These are phyloP conservation scores for Leptographium galeiforme DNA, from an alignment of 2,329 filamentous ascomycete genomes.

Conservation along the genomic window DNA sequence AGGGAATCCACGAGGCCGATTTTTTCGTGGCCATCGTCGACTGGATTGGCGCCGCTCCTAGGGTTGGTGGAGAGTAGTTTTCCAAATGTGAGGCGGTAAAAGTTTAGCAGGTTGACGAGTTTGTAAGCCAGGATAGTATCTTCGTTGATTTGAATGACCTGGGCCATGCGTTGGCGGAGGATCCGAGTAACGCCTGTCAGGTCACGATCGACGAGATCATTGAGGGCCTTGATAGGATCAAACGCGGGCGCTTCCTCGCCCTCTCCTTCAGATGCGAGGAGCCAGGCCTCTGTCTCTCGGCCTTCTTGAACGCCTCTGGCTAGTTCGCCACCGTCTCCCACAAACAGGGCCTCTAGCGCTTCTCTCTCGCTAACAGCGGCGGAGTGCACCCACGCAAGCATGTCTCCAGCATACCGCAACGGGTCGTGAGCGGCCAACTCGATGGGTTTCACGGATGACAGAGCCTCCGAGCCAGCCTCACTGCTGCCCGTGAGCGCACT, in stretches of 20 bases:
- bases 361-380: constrained; percentile 88
- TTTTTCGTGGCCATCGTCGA: constrained; percentile 15
- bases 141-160: constrained; percentile 85
- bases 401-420: constrained; percentile 84
- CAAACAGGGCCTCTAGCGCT: constrained; percentile 80
- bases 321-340: constrained; percentile 81
- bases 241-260: constrained; percentile 45
- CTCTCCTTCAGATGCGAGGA: constrained; percentile 46
- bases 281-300: constrained; percentile 74
- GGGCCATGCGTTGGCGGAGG: constrained; percentile 80
- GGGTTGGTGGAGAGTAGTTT: constrained; percentile 51
- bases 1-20: constrained; percentile 60
- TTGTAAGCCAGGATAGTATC: constrained; percentile 82
- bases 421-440: constrained; percentile 88
- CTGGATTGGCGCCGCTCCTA: not conserved
- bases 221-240: constrained; percentile 68
- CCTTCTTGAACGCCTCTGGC: constrained; percentile 69
- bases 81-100: constrained; percentile 76
- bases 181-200: constrained; percentile 67
- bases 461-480: constrained; percentile 18
- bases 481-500: constrained; percentile 63
- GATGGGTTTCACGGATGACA: constrained; percentile 70
- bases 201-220: constrained; percentile 76
- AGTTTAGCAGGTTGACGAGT: constrained; percentile 74
- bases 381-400: constrained; percentile 95